Base-by-base conservation (phyloP, 2,329 filamentous ascomycete genomes). In the Drechslera avenae region DNA sequence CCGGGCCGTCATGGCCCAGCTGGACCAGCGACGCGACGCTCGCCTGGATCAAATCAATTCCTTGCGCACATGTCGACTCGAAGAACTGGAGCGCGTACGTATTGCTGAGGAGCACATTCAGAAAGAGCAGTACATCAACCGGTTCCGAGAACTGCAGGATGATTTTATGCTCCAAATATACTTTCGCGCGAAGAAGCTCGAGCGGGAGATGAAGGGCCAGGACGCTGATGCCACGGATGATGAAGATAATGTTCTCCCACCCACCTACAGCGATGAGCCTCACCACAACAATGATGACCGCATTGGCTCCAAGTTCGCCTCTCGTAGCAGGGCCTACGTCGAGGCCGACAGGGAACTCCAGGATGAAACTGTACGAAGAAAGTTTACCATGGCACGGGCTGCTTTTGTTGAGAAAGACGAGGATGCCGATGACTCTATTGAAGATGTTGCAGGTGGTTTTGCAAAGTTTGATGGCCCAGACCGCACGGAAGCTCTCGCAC, bases 1-100 rank as follows among this genome's bases (percentile, higher is more conserved):
- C 68, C 59, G 74, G 8, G 69, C 75, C 14, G 73, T 87, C 46
- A 76, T 80, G 59, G 67, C 73, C 3, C 76, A 83, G 53, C 77
- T 90, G 10, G 74, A 82, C 48, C 60, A 75, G 26, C 75, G 77
- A 34, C 75, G 79, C 34, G 75, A 74, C 23, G 50, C 63, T 19
- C 70, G 77, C 21, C 67, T 77, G 26, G 66, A 63, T 23, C 65
- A 72, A 32, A 50, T 79, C 31, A 60, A 75, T 28, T 70, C 69
- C 19, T 68, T 75, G 54, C 67, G 72, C 13, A 64, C 60, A 7
- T 63, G 74, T 36, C 73, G 73, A 41, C 67, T 72, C 28, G 64
- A 71, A 31, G 69, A 77, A 40, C 52, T 76, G 12, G 60, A 71
- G 28, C 67, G 72, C 37, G 65, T 71, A 19, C 62, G 67, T 7